These are phyloP conservation scores for Choanephora cucurbitarum DNA, from an alignment of 371 early-diverging fungal species.

Conservation along the genomic window DNA sequence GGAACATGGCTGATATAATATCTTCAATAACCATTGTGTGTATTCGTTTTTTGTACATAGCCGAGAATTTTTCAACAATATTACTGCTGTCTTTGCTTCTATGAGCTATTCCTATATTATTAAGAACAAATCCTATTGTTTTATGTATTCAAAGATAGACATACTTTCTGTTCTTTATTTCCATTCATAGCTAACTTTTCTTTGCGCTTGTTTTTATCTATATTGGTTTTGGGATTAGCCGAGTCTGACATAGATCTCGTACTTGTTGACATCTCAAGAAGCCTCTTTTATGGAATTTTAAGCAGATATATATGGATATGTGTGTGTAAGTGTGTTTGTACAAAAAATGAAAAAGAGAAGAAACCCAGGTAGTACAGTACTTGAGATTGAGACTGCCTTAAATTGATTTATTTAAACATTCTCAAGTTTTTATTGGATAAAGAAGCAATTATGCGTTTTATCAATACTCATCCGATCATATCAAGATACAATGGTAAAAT, in stretches of 20 bases:
- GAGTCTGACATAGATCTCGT: not conserved
- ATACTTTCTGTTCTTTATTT: not conserved
- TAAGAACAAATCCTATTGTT: not conserved
- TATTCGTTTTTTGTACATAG: constrained; percentile 50
- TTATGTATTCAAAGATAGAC: not conserved
- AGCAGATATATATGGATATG: not conserved
- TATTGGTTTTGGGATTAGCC: not conserved
- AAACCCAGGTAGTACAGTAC: too few relatives aligned
- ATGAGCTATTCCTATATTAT: constrained; percentile 25
- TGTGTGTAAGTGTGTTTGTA: too few relatives aligned
- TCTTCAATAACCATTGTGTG: constrained; percentile 47
- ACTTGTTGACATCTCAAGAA: not conserved
- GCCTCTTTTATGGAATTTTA: not conserved
- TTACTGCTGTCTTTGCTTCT: constrained; percentile 47
- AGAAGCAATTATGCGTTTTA: too few relatives aligned
- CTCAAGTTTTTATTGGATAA: too few relatives aligned
- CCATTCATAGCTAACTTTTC: not conserved
- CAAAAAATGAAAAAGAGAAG: too few relatives aligned
- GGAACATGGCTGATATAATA: constrained; percentile 42
- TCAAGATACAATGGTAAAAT: too few relatives aligned
- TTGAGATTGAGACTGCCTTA: too few relatives aligned
- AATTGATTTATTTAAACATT: too few relatives aligned
- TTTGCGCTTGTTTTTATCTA: not conserved
- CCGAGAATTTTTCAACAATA: constrained; percentile 38
- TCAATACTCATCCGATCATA: too few relatives aligned